A percentile compares a stretch with the other conserved stretches of the same genome.
Conservation (phyloP, 805 yeast genomes). For the Saccharomycopsis sp. region DNA sequence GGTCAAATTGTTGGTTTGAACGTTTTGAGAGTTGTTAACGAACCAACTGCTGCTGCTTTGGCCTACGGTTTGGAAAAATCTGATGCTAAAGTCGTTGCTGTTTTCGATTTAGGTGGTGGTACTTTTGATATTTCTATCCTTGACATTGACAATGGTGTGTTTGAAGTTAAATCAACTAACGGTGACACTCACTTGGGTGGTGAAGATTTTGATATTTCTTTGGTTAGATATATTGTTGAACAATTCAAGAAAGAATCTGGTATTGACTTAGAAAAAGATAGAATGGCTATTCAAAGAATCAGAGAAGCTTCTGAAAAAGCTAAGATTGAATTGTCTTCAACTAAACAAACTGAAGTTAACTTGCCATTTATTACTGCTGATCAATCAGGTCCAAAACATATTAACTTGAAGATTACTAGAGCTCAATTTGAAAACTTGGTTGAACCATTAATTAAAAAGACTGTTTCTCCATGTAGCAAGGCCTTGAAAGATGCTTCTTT, state of each 20-base stretch:
- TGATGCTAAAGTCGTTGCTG: conserved; percentile 81
- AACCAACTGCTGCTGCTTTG: conserved; percentile 90
- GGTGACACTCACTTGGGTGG: conserved; percentile 95
- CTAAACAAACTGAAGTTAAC: conserved; percentile 66
- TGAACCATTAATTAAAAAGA: conserved; percentile 62
- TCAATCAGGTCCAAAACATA: conserved; percentile 74
- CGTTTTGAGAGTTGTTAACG: conserved; percentile 83
- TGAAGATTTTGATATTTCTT: conserved; percentile 83
- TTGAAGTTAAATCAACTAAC: conserved; percentile 95
- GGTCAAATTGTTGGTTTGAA: conserved; percentile 95
- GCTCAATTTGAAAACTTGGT: conserved; percentile 61
- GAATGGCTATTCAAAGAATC: conserved; percentile 78
- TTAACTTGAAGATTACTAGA: conserved; percentile 61
- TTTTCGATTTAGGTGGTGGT: conserved; percentile 98
- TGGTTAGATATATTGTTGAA: conserved; percentile 77
- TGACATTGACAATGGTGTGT: conserved; percentile 96
- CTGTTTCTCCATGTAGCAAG: conserved; percentile 71
- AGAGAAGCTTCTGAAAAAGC: conserved; percentile 88
- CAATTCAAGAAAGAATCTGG: conserved; percentile 72
- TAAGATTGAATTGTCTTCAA: conserved; percentile 76
- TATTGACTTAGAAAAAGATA: conserved; percentile 55
- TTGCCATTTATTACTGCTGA: conserved; percentile 85
- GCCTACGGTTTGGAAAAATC: conserved; percentile 89
- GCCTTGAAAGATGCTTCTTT: conserved; percentile 78
- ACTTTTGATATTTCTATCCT: conserved; percentile 94